Base-by-base conservation (phyloP, 495 filamentous ascomycete genomes). In the Amphirosellinia nigrospora region DNA sequence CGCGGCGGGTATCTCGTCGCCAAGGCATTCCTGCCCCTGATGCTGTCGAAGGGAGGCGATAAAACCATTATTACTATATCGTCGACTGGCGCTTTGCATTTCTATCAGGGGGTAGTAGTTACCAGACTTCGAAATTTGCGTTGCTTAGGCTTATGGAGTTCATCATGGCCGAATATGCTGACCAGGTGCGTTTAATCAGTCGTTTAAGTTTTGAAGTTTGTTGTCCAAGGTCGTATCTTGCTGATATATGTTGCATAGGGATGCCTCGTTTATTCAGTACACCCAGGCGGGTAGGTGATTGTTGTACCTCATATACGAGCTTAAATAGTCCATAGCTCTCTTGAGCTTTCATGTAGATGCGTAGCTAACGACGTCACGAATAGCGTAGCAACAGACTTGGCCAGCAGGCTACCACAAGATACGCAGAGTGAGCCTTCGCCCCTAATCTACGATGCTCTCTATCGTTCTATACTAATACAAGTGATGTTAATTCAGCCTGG, bases 61-160 rank as follows among this genome's bases (percentile, higher is more conserved):
- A 86, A 87, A 75, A 85, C 80, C 0, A 79, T 87, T 55, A 71
- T 88, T 45, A 85, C 80, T 46, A 61, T 88, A 32, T 74, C 75
- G 7, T 82, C 78, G 26, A 72, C 82, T 11, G 86, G 82, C 2
- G 83, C 81, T 0, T 76, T 80, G 66, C 59, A 68, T 48, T 61
- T 80, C 11, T 61, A 68, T 0, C 71, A 73, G 0, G 79, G 79
- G 75, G 68, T 15, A 82, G 78, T 39, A 77, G 74, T 3, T 87
- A 87, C 60, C 75, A 82, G 64, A 78, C 75, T 15, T 79, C 73
- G 38, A 88, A 89, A 71, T 70, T 85, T 38, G 86, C 84, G 15
- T 48, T 86, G 16, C 36, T 84, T 16, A 75, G 83, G 41, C 77
- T 87, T 36, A 84, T 78, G 5, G 85, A 88, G 64, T 84, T 80